These are phyloP conservation scores for Selaginella moellendorffii DNA, from an alignment of 75 land plant species.

Conservation along the genomic window DNA sequence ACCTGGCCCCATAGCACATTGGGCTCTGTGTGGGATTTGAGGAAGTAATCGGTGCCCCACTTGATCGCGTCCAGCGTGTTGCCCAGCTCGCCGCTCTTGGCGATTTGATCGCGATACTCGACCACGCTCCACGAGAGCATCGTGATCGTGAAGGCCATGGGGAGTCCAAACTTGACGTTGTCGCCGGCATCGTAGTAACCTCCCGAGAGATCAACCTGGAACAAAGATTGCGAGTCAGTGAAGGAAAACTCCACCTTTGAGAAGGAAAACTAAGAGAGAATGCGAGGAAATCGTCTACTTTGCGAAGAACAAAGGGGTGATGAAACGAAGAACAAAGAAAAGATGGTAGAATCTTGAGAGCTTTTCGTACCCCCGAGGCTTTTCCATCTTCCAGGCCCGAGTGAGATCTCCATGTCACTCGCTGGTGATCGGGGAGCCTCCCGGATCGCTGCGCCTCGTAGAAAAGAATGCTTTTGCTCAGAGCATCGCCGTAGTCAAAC, in stretches of 20 bases:
- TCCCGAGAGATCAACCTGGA: constrained; percentile 14
- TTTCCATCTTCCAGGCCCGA: constrained; percentile 57
- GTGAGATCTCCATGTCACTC: constrained; percentile 52
- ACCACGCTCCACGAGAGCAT: constrained; percentile 22
- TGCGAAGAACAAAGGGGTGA: too few species aligned
- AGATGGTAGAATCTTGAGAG: too few species aligned
- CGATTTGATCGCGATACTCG: constrained; percentile 11
- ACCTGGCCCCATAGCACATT: constrained; percentile 17
- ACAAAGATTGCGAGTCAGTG: too few species aligned
- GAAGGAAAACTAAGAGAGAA: too few species aligned
- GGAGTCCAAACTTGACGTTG: constrained; percentile 18
- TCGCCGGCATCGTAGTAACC: constrained; percentile 25
- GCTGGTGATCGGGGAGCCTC: constrained; percentile 36
- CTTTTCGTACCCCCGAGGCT: constrained; percentile 35
- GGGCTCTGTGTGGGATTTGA: constrained; percentile 15
- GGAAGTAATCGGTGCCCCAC: constrained; percentile 24
- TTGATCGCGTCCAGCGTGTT: constrained; percentile 15
- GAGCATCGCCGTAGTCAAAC: constrained; percentile 32
- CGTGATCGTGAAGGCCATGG: constrained; percentile 22
- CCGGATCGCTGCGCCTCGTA: constrained; percentile 64
- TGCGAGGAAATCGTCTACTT: too few species aligned
- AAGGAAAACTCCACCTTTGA: too few species aligned
- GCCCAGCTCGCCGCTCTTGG: neutral
- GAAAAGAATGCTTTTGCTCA: constrained; percentile 38
- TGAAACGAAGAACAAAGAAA: too few species aligned